Evolutionary conservation across 805 yeast genomes (phyloP), one percentile per base, ranked within the genome.

Genomic region (Candida sphagnicola): DNA sequence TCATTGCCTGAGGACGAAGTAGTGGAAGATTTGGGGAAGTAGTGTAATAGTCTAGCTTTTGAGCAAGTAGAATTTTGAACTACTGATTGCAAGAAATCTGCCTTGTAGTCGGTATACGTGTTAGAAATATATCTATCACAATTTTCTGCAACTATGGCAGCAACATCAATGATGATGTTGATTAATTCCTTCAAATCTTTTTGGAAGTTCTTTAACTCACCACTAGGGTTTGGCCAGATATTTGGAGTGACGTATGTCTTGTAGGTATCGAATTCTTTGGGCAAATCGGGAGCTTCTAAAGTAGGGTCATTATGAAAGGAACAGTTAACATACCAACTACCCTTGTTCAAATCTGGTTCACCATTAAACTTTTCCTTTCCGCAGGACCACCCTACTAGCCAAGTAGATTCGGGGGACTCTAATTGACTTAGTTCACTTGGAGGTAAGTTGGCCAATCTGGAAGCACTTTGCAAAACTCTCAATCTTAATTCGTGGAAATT

Each of bases 321-420:
- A 56, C 84, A 78, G 48, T 78, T 78, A 38, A 74, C 67, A 48
- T 78, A 78, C 46, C 57, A 78, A 2, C 82, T 76, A 5, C 83
- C 85, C 48, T 78, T 78, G 37, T 67, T 58, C 19, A 47, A 49
- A 48, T 78, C 83, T 1, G 74, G 74, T 29, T 57, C 43, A 2
- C 75, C 77, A 25, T 57, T 54, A 25, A 78, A 60, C 24, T 54
- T 65, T 46, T 78, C 84, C 37, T 68, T 72, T 0, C 83, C 83
- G 17, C 76, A 53, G 6, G 82, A 77, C 83, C 83, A 78, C 1
- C 83, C 85, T 1, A 74, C 72, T 5, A 76, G 56, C 74, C 78
- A 78, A 44, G 54, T 59, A 0, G 77, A 68, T 37, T 74, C 78
- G 13, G 71, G 72, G 17, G 59, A 61, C 46, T 77, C 82, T 38